Conservation (phyloP, 495 filamentous ascomycete species). For the Tuber indicum region DNA sequence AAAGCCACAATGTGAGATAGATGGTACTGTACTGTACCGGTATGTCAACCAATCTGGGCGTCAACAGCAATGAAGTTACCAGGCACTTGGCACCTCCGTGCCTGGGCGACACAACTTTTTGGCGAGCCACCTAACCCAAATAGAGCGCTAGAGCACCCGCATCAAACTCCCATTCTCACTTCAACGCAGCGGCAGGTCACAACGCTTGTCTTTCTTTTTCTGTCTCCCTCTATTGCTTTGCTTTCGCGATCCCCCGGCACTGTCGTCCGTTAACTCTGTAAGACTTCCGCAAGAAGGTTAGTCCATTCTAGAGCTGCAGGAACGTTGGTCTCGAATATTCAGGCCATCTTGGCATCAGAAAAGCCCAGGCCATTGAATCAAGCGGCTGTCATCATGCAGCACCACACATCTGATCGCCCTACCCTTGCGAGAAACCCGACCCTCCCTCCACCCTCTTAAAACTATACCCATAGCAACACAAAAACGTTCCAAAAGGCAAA, state of each 20-base stretch:
- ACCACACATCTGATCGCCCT: background rate
- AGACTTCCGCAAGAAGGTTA: constrained; percentile 2
- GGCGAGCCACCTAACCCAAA: background rate
- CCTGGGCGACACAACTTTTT: background rate
- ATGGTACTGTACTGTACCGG: too few relatives aligned
- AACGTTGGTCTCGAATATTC: constrained; percentile 12
- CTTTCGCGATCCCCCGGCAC: background rate
- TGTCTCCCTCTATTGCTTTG: background rate
- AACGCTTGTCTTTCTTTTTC: background rate
- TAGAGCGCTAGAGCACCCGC: background rate
- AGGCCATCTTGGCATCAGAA: background rate
- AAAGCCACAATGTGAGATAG: background rate
- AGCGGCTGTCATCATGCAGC: background rate
- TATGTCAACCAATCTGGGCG: background rate
- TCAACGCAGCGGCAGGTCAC: background rate
- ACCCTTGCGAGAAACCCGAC: background rate
- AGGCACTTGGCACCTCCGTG: background rate
- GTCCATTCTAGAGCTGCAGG: constrained; percentile 6
- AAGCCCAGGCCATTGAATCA: background rate
- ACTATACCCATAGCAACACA: background rate
- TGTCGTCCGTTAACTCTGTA: background rate
- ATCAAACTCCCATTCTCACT: background rate
- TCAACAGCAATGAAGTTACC: background rate
- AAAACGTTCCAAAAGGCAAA: background rate
- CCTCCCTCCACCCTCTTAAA: background rate